Evolutionary conservation across 495 filamentous ascomycete genomes (phyloP).

Genomic region (Hyaloscypha variabilis): DNA sequence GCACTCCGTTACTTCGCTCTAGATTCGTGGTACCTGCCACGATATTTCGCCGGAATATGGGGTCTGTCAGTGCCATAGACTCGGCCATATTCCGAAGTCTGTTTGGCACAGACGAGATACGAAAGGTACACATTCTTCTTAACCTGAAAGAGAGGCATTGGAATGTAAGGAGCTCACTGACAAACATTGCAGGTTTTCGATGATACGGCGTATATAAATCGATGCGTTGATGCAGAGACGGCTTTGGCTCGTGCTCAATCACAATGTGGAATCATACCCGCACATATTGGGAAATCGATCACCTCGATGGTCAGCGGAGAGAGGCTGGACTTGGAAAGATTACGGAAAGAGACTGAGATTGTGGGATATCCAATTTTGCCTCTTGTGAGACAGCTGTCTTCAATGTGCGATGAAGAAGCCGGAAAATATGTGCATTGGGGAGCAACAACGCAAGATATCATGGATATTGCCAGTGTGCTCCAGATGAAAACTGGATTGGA

Average conservation of each 20-base stretch:
- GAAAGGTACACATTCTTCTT: constrained; percentile 37
- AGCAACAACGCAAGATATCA: constrained; percentile 59
- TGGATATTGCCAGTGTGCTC: constrained; percentile 51
- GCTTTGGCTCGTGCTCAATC: constrained; percentile 52
- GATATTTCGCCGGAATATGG: constrained; percentile 5
- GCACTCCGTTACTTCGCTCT: constrained; percentile 5
- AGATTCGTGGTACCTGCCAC: not conserved
- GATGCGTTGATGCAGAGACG: constrained; percentile 52
- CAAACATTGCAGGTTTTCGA: constrained; percentile 38
- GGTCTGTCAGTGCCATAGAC: constrained; percentile 49
- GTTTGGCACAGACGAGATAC: constrained; percentile 54
- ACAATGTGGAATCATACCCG: constrained; percentile 46
- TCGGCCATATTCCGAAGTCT: constrained; percentile 51
- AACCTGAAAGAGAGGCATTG: not conserved
- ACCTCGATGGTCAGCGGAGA: constrained; percentile 37
- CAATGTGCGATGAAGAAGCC: constrained; percentile 42
- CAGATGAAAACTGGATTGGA: constrained; percentile 51
- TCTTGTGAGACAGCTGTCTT: constrained; percentile 47
- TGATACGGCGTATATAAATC: constrained; percentile 51
- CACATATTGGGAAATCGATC: constrained; percentile 42
- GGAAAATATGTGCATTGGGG: constrained; percentile 58
- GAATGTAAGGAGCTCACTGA: not conserved
- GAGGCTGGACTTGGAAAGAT: constrained; percentile 28
- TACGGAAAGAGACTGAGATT: constrained; percentile 48
- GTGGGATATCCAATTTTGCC: constrained; percentile 57